Evolutionary conservation across 2,329 filamentous ascomycete genomes (phyloP).

Genomic region (Fusarium pininemorale): DNA sequence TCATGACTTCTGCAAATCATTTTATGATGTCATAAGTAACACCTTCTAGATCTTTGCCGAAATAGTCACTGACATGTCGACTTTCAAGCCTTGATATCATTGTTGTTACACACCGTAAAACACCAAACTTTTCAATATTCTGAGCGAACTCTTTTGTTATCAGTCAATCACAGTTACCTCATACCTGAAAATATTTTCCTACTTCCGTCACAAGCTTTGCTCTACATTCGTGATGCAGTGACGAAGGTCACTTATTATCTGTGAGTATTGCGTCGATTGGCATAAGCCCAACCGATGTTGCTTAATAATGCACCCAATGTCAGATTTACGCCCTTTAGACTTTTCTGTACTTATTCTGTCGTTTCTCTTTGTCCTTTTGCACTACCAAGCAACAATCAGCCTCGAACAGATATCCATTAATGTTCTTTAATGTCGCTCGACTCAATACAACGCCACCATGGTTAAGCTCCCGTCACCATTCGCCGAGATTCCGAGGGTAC

Average conservation of each 20-base stretch:
- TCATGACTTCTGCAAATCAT: not conserved
- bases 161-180: not conserved
- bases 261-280: not conserved
- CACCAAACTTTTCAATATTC: rapidly evolving
- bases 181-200: rapidly evolving
- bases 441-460: not conserved
- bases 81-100: rapidly evolving
- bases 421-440: not conserved
- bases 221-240: not conserved
- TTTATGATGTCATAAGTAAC: not conserved
- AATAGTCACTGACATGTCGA: too few relatives aligned
- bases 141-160: rapidly evolving
- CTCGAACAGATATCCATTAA: not conserved
- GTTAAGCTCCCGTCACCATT: conserved; percentile 6
- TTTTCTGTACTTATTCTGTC: not conserved
- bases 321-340: not conserved
- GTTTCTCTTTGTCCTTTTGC: not conserved
- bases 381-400: too few relatives aligned
- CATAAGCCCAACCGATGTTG: not conserved
- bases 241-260: not conserved
- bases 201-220: rapidly evolving
- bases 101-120: rapidly evolving
- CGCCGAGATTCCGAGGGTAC: conserved; percentile 13
- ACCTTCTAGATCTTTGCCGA: rapidly evolving
- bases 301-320: conserved; percentile 13